Percentiles rank a stretch among this genome's conserved stretches.
Evolutionary conservation across 805 yeast genomes (phyloP).

Genomic region (Kurtzmaniella cleridarum): DNA sequence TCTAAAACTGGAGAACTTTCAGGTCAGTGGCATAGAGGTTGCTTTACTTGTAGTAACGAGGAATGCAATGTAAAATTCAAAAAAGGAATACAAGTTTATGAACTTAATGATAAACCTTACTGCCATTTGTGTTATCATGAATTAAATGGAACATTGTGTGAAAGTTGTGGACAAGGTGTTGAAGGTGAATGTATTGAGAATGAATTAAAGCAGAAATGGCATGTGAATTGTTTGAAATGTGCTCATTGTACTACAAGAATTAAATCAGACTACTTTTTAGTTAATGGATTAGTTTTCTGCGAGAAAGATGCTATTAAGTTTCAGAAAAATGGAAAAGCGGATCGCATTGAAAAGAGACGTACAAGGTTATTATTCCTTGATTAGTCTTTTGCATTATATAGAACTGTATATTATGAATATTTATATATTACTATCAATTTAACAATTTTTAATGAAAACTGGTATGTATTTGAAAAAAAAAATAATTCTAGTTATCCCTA

Average conservation of each 20-base stretch:
- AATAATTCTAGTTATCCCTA: no score
- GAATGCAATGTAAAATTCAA: slow-evolving; percentile 54
- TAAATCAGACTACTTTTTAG: slow-evolving; percentile 48
- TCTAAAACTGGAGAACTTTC: slow-evolving; percentile 80
- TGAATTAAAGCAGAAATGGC: slow-evolving; percentile 68
- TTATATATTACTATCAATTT: not conserved
- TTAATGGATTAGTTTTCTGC: slow-evolving; percentile 47
- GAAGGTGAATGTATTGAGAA: slow-evolving; percentile 90
- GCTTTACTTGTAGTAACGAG: slow-evolving; percentile 62
- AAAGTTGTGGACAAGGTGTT: slow-evolving; percentile 64
- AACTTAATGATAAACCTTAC: slow-evolving; percentile 71
- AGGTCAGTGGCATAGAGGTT: slow-evolving; percentile 91
- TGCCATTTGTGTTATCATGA: slow-evolving; percentile 76
- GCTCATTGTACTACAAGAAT: slow-evolving; percentile 49
- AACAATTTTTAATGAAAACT: no score
- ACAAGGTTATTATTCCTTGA: slow-evolving; percentile 36
- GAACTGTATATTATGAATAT: not conserved
- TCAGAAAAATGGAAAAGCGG: slow-evolving; percentile 18
- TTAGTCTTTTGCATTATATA: slow-evolving; percentile 5
- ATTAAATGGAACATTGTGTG: slow-evolving; percentile 71
- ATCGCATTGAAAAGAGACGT: slow-evolving; percentile 39
- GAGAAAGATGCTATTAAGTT: slow-evolving; percentile 40
- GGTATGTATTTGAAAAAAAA: no score
- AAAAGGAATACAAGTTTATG: slow-evolving; percentile 67
- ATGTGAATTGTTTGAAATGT: slow-evolving; percentile 68